Base-by-base conservation (phyloP, 345 rosid species). In the Populus pruinosa region DNA sequence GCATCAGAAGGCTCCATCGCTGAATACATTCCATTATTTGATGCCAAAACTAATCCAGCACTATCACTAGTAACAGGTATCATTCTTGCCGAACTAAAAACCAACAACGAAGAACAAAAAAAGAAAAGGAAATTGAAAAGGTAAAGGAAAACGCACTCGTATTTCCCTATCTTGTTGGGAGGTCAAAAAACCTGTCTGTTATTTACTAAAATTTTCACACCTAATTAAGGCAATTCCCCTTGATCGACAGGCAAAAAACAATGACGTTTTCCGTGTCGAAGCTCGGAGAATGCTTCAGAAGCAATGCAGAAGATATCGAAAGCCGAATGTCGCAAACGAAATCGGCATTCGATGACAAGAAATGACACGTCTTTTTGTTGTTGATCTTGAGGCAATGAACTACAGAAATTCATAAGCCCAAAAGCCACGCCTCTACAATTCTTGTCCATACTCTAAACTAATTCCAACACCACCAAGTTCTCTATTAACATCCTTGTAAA, bases 241-340 rank as follows among this genome's bases (percentile, higher is more conserved):
- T 65, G 83, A 56, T 79, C 41, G 79, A 75, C 77, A 67, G 14
- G 35, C 80, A 36, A 39, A 39, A 39, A 39, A 7, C 43, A 39
- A 7, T 7, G 74, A 69, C 63, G 81, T 13, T 33, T 50, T 13
- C 43, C 59, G 5, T 29, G 61, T 11, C 72, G 41, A 66, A 38
- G 78, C 14, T 83, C 86, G 78, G 84, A 87, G 82, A 89, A 85
- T 10, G 88, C 86, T 69, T 82, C 82, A 44, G 88, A 82, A 66
- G 88, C 89, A 55, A 85, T 66, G 81, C 73, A 87, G 75, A 71
- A 91, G 68, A 86, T 85, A 82, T 83, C 86, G 82, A 89, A 88
- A 59, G 89, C 91, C 85, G 93, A 85, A 35, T 63, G 21, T 68
- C 73, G 68, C 47, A 38, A 56, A 13, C 69, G 69, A 47, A 44